Evolutionary conservation across 768 basidiomycete genomes (phyloP).

Genomic region (Cystoderma amianthinum): DNA sequence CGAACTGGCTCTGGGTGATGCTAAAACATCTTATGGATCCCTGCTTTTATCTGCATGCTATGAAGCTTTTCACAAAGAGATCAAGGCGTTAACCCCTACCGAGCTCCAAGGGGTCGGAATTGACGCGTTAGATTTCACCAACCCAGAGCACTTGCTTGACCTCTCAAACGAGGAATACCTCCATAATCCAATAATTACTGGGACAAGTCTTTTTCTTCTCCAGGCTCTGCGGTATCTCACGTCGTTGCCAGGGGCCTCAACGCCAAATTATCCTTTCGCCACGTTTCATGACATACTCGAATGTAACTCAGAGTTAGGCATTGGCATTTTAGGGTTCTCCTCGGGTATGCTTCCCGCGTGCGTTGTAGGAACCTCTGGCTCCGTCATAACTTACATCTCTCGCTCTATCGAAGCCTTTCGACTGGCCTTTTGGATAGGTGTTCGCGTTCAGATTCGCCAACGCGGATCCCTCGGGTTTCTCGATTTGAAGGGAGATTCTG

Average conservation of each 20-base stretch:
- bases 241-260: slow-evolving; percentile 20
- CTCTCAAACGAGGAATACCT: slow-evolving; percentile 23
- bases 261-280: slow-evolving; percentile 6
- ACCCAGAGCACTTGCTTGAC: slow-evolving; percentile 29
- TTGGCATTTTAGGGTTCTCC: slow-evolving; percentile 46
- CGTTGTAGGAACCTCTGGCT: slow-evolving; percentile 37
- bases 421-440: slow-evolving; percentile 44
- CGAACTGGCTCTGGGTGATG: slow-evolving; percentile 33
- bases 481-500: slow-evolving; percentile 8
- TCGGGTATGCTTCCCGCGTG: slow-evolving; percentile 50
- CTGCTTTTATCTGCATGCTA: slow-evolving; percentile 45
- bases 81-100: slow-evolving; percentile 33
- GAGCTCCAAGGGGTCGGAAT: slow-evolving; percentile 29
- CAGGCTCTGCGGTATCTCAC: slow-evolving; percentile 49
- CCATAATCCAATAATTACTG: slow-evolving; percentile 43
- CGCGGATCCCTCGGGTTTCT: slow-evolving; percentile 5
- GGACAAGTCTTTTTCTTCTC: slow-evolving; percentile 38
- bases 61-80: slow-evolving; percentile 41
- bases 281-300: slow-evolving; percentile 21
- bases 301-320: slow-evolving; percentile 21
- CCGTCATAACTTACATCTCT: slow-evolving; percentile 31
- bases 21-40: slow-evolving; percentile 29
- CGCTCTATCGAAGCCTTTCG: slow-evolving; percentile 41
- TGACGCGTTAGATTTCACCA: slow-evolving; percentile 35
- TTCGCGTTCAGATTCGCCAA: slow-evolving; percentile 33